Percentiles rank a stretch among this genome's conserved stretches.
Conservation (phyloP, 352 stramenopile genomes). For the Phytophthora boehmeriae region DNA sequence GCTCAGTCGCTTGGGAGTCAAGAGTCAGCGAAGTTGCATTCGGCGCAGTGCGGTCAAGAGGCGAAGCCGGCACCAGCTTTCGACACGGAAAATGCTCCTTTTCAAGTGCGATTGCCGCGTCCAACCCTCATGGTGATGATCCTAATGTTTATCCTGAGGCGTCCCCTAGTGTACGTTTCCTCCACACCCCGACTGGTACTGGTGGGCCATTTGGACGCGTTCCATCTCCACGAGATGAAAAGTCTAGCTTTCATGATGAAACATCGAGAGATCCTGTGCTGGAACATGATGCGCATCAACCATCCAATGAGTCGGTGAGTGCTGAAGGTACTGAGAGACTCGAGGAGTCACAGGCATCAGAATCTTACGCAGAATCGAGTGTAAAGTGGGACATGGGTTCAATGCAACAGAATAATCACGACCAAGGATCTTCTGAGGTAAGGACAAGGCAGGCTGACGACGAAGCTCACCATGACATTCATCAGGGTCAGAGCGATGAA, state of each 20-base stretch:
- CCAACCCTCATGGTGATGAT: conserved; percentile 15
- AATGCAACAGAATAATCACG: conserved; percentile 10
- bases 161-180: conserved; percentile 32
- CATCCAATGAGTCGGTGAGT: conserved; percentile 5
- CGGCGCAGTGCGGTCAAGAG: conserved; percentile 7
- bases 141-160: conserved; percentile 30
- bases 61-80: conserved; percentile 13
- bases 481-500: conserved; percentile 34
- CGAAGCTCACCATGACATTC: conserved; percentile 17
- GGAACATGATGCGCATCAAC: conserved; percentile 7
- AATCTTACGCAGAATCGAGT: conserved; percentile 27
- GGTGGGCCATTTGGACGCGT: conserved; percentile 36
- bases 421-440: conserved; percentile 8
- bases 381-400: conserved; percentile 25
- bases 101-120: conserved; percentile 25
- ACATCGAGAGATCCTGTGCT: conserved; percentile 10
- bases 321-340: conserved; percentile 12
- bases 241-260: conserved; percentile 10
- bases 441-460: conserved; percentile 7
- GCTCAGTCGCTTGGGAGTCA: conserved; percentile 1
- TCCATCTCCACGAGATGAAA: conserved; percentile 24
- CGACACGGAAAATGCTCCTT: conserved; percentile 22
- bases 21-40: conserved; percentile 2
- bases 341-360: conserved; percentile 8
- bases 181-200: conserved; percentile 40